Evolutionary conservation across 2,329 filamentous ascomycete species (phyloP).

Genomic region (Aureobasidium sp.): DNA sequence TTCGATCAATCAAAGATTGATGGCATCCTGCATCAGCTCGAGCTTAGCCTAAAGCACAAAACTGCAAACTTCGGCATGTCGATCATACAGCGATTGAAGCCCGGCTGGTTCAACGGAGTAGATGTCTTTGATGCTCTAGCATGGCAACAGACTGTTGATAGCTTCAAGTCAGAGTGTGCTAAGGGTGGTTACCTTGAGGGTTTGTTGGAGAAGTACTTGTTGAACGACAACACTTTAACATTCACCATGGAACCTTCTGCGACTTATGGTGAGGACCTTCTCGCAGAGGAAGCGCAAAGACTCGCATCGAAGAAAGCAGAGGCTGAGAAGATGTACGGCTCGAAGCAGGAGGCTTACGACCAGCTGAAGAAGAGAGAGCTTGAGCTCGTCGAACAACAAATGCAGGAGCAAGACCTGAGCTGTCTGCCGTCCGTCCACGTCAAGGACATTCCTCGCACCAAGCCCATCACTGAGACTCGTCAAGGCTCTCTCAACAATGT

Average conservation of each 20-base stretch:
- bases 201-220: slow-evolving; percentile 79
- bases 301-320: slow-evolving; percentile 68
- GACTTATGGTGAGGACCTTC: slow-evolving; percentile 66
- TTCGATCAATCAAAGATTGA: slow-evolving; percentile 89
- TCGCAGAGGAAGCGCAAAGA: slow-evolving; percentile 66
- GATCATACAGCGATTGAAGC: slow-evolving; percentile 79
- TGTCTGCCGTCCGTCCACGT: slow-evolving; percentile 84
- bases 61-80: slow-evolving; percentile 91
- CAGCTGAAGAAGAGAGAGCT: slow-evolving; percentile 72
- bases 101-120: slow-evolving; percentile 91
- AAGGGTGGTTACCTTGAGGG: slow-evolving; percentile 75
- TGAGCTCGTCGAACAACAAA: slow-evolving; percentile 69
- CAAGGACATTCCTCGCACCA: slow-evolving; percentile 75
- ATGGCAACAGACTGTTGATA: slow-evolving; percentile 81
- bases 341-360: slow-evolving; percentile 62
- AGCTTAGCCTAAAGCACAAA: slow-evolving; percentile 92
- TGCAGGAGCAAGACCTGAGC: slow-evolving; percentile 54
- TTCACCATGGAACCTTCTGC: slow-evolving; percentile 91
- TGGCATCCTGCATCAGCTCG: slow-evolving; percentile 86
- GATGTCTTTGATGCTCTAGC: slow-evolving; percentile 86
- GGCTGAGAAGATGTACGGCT: slow-evolving; percentile 60
- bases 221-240: slow-evolving; percentile 78
- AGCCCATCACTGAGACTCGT: slow-evolving; percentile 63
- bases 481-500: slow-evolving; percentile 53
- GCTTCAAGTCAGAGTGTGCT: slow-evolving; percentile 71